Base-by-base conservation (phyloP, 495 filamentous ascomycete species). In the Penicillium mononematosum region DNA sequence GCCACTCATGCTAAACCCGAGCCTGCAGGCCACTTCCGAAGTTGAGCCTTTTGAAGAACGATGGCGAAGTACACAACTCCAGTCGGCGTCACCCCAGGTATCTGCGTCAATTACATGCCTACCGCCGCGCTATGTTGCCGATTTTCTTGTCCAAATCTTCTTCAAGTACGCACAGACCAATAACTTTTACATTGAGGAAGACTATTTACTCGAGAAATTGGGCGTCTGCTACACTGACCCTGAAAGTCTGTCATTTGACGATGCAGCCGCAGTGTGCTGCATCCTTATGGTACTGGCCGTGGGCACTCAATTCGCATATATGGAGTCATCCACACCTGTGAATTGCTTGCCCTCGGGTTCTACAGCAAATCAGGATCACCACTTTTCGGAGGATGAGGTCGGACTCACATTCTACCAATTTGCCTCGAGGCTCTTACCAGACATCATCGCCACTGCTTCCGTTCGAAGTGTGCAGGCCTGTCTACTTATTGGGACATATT, bases 151-250 rank as follows among this genome's bases (percentile, higher is more conserved):
- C 7, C 71, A 78, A 29, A 76, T 78, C 39, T 81, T 79, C 59
- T 81, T 80, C 64, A 78, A 80, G 58, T 79, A 80, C 63, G 78
- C 79, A 9, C 72, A 80, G 55, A 81, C 79, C 12, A 80, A 80
- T 50, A 78, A 78, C 57, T 80, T 75, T 44, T 82, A 79, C 41
- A 70, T 80, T 6, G 79, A 80, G 58, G 74, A 79, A 58, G 70
- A 75, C 43, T 81, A 77, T 77, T 67, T 81, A 14, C 62, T 63
- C 10, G 74, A 75, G 9, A 79, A 79, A 43, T 55, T 82, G 22
- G 69, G 72, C 34, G 67, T 70, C 5, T 77, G 77, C 44, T 79
- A 82, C 55, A 76, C 68, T 2, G 67, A 75, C 19, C 74, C 76
- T 0, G 63, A 64, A 2, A 70, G 66, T n/a, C 63, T 81, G 3